Base-by-base conservation (phyloP, 352 stramenopile species). In the Albugo laibachii region DNA sequence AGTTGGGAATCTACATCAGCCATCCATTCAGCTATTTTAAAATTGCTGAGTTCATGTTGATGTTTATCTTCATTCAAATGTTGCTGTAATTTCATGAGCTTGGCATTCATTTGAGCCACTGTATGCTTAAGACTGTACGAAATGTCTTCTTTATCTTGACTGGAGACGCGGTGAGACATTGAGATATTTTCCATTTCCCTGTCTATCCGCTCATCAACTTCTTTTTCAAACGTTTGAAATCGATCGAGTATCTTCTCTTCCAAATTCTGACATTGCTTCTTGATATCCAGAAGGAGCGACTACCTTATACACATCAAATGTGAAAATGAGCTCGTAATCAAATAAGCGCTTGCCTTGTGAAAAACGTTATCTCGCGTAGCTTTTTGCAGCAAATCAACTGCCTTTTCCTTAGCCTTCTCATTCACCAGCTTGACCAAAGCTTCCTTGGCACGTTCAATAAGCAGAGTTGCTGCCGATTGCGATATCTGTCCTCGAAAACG, bases 91-190 rank as follows among this genome's bases (percentile, higher is more conserved):
- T 31, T 31, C 3, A 31, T 31, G 8, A 31, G 24, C 24, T 31
- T 8, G 24, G 8, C 16, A 19, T 43, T 19, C 38, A 8, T 43
- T 43, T 43, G 16, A 19, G 16, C 16, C 8, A 43, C 8, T 8
- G 16, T 19, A 43, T 8, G 38, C 19, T 10, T 8, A 43, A 43
- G 16, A 8, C 19, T 43, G 38, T 43, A 19, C 19, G 8, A 43
- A 43, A 2, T 8, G 3, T 24, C 38, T 43, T 43, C 8, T 8
- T 19, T 43, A 43, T 19, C 8, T 8, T 19, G 62, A 31, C 76
- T 76, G 57, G 80, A 83, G 15, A 83, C 71, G 19, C 56, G 57
- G 19, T 74, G 70, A 27, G 80, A 81, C 55, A 80, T 69, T n/a
- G 69, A 59, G 24, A 79, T 67, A 31, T 31, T 8, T 2, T 58